These are phyloP conservation scores for Casuarina cunninghamiana DNA, from an alignment of 306 rosid genomes.

Conservation along the genomic window DNA sequence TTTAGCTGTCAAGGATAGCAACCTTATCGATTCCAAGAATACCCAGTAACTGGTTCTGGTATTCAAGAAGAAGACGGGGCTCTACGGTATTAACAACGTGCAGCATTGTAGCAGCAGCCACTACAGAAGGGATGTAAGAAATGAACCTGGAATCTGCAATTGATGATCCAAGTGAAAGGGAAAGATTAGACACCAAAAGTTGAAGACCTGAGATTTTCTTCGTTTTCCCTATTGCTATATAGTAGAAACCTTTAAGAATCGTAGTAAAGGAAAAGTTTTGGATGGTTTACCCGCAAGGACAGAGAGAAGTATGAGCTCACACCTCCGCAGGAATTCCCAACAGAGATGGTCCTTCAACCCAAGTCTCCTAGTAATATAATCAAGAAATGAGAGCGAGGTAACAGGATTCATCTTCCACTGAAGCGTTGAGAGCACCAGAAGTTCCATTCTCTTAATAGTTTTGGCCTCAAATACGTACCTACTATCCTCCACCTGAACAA, in stretches of 20 bases:
- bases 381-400: conserved; percentile 79
- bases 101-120: conserved; percentile 79
- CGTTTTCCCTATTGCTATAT: not conserved
- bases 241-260: not conserved
- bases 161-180: not conserved
- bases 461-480: conserved; percentile 69
- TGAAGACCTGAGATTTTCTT: not conserved
- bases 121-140: conserved; percentile 69
- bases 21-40: conserved; percentile 81
- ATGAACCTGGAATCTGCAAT: conserved; percentile 66
- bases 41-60: conserved; percentile 56
- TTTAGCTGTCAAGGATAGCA: not conserved
- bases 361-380: conserved; percentile 62
- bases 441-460: conserved; percentile 77
- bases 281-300: conserved; percentile 49
- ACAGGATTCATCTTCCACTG: conserved; percentile 88
- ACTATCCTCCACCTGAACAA: conserved; percentile 65
- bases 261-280: not conserved
- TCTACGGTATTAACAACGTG: conserved; percentile 62
- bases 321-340: conserved; percentile 59
- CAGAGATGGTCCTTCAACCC: conserved; percentile 66
- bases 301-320: conserved; percentile 55
- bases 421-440: conserved; percentile 85
- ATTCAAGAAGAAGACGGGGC: conserved; percentile 52
- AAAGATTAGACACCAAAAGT: not conserved